Conservation (phyloP, 768 basidiomycete genomes). For the Lactifluus subvellereus region DNA sequence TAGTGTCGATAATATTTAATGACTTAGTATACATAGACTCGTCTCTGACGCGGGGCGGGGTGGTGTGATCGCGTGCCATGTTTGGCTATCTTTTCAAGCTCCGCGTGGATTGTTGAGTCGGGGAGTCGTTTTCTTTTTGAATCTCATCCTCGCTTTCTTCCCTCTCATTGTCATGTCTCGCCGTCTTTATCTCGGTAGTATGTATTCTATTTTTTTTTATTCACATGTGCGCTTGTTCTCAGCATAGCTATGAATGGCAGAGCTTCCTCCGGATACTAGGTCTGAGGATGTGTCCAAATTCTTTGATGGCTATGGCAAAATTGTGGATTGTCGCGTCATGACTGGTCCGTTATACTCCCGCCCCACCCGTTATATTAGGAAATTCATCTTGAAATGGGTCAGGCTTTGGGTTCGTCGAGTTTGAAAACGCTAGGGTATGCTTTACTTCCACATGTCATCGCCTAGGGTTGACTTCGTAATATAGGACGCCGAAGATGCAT, state of each 20-base stretch:
- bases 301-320: constrained; percentile 86
- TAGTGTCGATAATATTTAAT: background rate
- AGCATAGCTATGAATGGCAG: constrained; percentile 34
- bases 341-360: constrained; percentile 53
- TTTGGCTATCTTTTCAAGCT: constrained; percentile 17
- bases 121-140: background rate
- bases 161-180: constrained; percentile 57
- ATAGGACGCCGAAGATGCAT: constrained; percentile 93
- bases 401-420: constrained; percentile 98
- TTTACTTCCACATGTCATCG: background rate
- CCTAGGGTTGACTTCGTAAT: constrained; percentile 14
- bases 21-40: background rate
- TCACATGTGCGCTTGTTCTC: background rate
- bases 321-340: constrained; percentile 91
- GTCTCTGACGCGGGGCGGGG: background rate
- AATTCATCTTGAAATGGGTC: constrained; percentile 1
- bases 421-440: constrained; percentile 73
- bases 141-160: constrained; percentile 6
- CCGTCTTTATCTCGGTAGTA: constrained; percentile 84
- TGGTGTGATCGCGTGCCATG: constrained; percentile 13
- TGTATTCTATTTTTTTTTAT: constrained; percentile 27
- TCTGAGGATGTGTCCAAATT: constrained; percentile 81
- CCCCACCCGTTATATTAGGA: background rate
- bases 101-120: constrained; percentile 14
- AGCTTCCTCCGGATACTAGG: constrained; percentile 78